Percentiles rank a stretch among this genome's conserved stretches.
These are phyloP conservation scores for Botrytis aclada DNA, from an alignment of 2,329 filamentous ascomycete species.

Conservation along the genomic window DNA sequence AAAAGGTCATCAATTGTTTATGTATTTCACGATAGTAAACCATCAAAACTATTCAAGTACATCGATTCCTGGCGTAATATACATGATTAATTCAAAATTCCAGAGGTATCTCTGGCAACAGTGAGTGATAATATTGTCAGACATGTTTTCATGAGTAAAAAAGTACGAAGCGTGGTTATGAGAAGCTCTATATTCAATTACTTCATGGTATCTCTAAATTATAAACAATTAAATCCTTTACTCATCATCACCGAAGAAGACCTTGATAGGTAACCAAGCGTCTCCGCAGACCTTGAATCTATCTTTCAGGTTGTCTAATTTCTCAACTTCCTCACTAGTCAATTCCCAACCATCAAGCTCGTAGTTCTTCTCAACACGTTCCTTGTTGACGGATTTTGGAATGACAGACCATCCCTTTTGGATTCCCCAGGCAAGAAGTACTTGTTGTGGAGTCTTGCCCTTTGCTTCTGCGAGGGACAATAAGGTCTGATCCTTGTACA, in stretches of 20 bases:
- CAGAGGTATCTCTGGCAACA: neutral
- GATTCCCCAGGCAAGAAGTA: constrained; percentile 76
- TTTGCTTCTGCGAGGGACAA: constrained; percentile 61
- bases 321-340: constrained; percentile 67
- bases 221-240: constrained; percentile 43
- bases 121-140: no score
- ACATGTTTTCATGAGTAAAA: neutral
- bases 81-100: neutral
- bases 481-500: constrained; percentile 65
- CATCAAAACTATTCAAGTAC: neutral
- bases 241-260: constrained; percentile 82
- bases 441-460: constrained; percentile 69
- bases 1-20: neutral
- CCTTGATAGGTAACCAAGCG: constrained; percentile 69
- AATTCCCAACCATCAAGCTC: constrained; percentile 71
- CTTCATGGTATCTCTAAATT: constrained; percentile 20
- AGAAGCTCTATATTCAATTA: constrained; percentile 5
- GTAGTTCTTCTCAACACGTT: constrained; percentile 73
- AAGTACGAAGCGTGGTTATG: neutral
- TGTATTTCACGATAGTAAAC: neutral
- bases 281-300: constrained; percentile 83
- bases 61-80: neutral
- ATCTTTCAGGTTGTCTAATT: constrained; percentile 47
- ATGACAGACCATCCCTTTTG: constrained; percentile 80
- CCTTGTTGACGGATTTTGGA: constrained; percentile 75